Base-by-base conservation (phyloP, 495 filamentous ascomycete species). In the Aspergillus egyptiacus region DNA sequence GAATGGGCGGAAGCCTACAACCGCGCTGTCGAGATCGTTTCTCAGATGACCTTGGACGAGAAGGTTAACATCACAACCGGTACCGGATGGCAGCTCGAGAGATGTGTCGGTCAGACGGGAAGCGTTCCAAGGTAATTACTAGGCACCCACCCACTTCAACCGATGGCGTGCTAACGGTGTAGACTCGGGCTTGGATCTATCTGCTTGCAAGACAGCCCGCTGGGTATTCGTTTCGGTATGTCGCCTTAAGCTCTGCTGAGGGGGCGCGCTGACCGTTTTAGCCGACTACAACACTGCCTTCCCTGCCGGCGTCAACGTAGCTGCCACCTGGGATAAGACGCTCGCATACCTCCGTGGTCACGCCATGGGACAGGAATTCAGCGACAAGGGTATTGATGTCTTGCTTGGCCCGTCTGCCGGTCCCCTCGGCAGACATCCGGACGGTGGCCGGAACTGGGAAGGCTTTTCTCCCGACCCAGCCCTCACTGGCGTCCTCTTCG, bases 11-110 rank as follows among this genome's bases (percentile, higher is more conserved):
- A 84, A 4, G 87, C 89, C 9, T 90, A 95, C 60, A 66, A 62
- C 27, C 84, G 88, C 56, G 90, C 90, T 5, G 79, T 78, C 51
- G 76, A 71, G 0, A 91, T 95, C 51, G 90, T 96, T 30, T 84
- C 82, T 6, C 80, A 88, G 66, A 69, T 96, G 63, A 96, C 89
- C 0, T 67, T 96, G 48, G 67, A 83, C 9, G 90, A 96, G 72
- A 96, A 96, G 73, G 86, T 95, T 62, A 96, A 96, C 58, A 58
- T 96, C 50, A 95, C 90, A 1, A 95, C 88, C 8, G 90, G 90
- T 63, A 74, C 84, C 52, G 89, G 86, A 10, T 95, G 89, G 89
- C 60, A 76, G 55, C 71, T 76, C 20, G 87, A 86, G 48, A 76
- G 77, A 58, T 95, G 89, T 60, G 90, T 96, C 11, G 90, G 90